Base-by-base conservation (phyloP, 805 yeast genomes). In the Ogataea corticis region DNA sequence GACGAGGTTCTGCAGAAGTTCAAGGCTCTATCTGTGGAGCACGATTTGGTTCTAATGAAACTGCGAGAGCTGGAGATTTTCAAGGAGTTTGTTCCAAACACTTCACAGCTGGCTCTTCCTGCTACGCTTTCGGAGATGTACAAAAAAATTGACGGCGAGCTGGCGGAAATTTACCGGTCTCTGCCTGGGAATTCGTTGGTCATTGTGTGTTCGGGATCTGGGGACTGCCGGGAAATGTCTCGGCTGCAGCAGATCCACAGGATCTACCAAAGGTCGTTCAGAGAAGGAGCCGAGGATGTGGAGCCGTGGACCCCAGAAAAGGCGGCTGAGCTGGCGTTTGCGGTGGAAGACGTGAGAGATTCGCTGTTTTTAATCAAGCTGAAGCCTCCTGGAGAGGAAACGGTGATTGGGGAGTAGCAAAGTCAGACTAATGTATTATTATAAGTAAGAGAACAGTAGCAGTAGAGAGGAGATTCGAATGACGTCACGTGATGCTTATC, bases 181-280 rank as follows among this genome's bases (percentile, higher is more conserved):
- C 55, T 86, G 16, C 87, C 96, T 0, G 64, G 67, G 2, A 74
- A 81, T 29, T 75, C 96, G 0, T 63, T 82, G 17, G 53, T 91
- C 13, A 67, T 88, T 1, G 57, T 89, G 1, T 70, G 80, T 54
- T 73, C 87, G 0, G 88, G 87, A 1, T 68, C 76, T 41, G 88
- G 89, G 10, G 80, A 82, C 55, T 77, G 82, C 2, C 62, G 73
- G 9, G 74, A 71, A 40, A 68, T 81, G 66, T 63, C 65, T 42
- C 61, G 65, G 38, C 65, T 88, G 34, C 77, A 75, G 39, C 58
- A 59, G 10, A 53, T 73, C 48, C 74, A 74, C 48, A 59, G 67
- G 46, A 69, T 71, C 29, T 76, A 71, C 61, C 69, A 68, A 41
- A 66, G 63, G 28, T 68, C 61, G 48, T 52, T 46, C 16, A 72